A percentile compares a stretch with the other conserved stretches of the same genome.
Conservation (phyloP, 495 filamentous ascomycete genomes). For the Clavariopsis aquatica region DNA sequence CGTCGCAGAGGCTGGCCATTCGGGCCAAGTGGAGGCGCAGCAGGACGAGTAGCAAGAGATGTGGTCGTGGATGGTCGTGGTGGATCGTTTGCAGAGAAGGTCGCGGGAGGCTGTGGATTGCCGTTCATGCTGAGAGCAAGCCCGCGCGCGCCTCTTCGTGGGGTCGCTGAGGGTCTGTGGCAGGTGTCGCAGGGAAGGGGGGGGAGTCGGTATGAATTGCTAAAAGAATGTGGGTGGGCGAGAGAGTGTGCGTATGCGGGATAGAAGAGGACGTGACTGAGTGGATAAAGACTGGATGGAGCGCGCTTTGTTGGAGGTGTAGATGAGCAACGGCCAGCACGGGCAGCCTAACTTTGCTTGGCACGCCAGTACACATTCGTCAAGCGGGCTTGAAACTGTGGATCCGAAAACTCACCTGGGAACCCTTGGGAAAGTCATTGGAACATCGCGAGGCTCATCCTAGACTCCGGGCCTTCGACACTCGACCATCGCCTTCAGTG, state of each 20-base stretch:
- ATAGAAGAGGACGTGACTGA: neutral
- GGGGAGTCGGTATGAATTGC: neutral
- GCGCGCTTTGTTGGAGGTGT: neutral
- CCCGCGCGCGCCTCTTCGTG: conserved; percentile 19
- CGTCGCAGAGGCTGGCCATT: conserved; percentile 26
- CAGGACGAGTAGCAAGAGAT: conserved; percentile 53
- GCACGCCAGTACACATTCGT: no score
- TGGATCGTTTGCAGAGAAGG: conserved; percentile 19
- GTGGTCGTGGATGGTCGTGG: conserved; percentile 54
- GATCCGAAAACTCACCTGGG: no score
- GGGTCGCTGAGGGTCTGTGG: neutral
- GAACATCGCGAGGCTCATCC: neutral
- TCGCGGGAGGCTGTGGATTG: conserved; percentile 6
- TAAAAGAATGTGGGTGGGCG: conserved; percentile 16
- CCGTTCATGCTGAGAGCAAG: conserved; percentile 28
- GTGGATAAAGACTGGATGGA: neutral
- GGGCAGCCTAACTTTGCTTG: no score
- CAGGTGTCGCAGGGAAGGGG: neutral
- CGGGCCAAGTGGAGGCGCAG: conserved; percentile 13
- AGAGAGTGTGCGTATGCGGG: neutral
- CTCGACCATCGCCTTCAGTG: neutral
- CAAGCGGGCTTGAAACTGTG: no score
- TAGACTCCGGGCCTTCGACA: neutral
- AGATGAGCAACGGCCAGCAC: neutral
- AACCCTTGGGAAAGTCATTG: no score